phyloP scores from a whole-genome alignment of 495 filamentous ascomycete species.

The Sphaerosporella brunnea region DNA sequence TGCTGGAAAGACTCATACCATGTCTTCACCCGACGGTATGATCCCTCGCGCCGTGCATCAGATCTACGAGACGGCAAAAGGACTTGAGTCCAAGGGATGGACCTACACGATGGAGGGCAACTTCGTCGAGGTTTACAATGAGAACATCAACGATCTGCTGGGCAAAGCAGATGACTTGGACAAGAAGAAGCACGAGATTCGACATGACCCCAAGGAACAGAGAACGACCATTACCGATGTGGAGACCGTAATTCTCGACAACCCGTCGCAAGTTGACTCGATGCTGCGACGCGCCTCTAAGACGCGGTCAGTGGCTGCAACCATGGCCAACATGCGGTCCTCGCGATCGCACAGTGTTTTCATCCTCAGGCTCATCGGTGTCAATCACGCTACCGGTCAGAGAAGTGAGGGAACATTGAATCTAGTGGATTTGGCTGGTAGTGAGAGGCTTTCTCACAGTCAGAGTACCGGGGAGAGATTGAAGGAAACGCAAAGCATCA shows the following conservation, averaged over 20 bases:
- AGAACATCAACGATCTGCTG: conserved; percentile 84
- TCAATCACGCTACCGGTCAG: conserved; percentile 64
- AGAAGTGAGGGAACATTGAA: conserved; percentile 86
- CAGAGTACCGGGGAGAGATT: conserved; percentile 67
- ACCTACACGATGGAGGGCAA: conserved; percentile 81
- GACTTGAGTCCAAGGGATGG: conserved; percentile 82
- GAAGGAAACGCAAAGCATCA: conserved; percentile 94
- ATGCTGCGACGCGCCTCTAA: conserved; percentile 61
- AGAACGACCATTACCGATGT: conserved; percentile 76
- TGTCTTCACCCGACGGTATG: conserved; percentile 87
- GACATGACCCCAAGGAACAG: conserved; percentile 61
- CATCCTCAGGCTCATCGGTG: conserved; percentile 72
- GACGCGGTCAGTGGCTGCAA: conserved; percentile 85
- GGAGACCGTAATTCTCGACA: conserved; percentile 60
- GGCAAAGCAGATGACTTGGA: conserved; percentile 56
- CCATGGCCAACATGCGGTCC: conserved; percentile 86
- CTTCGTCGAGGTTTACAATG: conserved; percentile 99
- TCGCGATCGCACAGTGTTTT: conserved; percentile 93
- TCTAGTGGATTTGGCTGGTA: conserved; percentile 86
- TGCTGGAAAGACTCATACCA: conserved; percentile 87
- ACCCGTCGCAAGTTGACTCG: conserved; percentile 53
- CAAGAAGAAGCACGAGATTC: conserved; percentile 81
- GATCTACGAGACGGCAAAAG: conserved; percentile 72
- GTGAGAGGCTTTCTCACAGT: conserved; percentile 73
- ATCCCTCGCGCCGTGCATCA: conserved; percentile 84